These are phyloP conservation scores for Acanthochlamys bracteata DNA, from an alignment of 106 monocot genomes.

Conservation along the genomic window DNA sequence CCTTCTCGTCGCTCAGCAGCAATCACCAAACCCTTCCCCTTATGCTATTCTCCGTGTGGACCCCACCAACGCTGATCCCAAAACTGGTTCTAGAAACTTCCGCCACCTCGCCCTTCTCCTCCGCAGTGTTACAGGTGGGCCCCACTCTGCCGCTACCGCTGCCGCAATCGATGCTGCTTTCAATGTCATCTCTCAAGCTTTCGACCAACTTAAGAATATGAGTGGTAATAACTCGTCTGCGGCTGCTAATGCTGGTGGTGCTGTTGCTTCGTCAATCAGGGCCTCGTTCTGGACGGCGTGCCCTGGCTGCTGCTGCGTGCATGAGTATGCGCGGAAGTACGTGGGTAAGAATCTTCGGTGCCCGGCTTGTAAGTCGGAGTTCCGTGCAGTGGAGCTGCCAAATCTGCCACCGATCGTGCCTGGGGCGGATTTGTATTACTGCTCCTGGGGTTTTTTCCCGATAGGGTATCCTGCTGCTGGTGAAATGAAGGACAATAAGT, in stretches of 20 bases:
- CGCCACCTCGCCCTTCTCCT: conserved; percentile 53
- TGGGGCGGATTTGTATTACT: conserved; percentile 64
- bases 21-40: conserved; percentile 22
- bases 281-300: conserved; percentile 68
- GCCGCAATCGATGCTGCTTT: conserved; percentile 23
- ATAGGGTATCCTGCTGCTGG: conserved; percentile 43
- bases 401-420: conserved; percentile 55
- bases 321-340: conserved; percentile 43
- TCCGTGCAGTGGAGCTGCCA: conserved; percentile 33
- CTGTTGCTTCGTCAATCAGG: no score
- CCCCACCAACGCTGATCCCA: conserved; percentile 7
- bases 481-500: conserved; percentile 10
- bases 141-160: conserved; percentile 7
- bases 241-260: no score
- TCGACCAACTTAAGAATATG: neutral
- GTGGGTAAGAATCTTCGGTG: conserved; percentile 31
- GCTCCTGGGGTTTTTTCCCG: conserved; percentile 73
- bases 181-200: conserved; percentile 31
- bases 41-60: conserved; percentile 61
- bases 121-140: conserved; percentile 8
- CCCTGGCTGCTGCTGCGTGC: conserved; percentile 41
- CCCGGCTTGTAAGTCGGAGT: conserved; percentile 32
- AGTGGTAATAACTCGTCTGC: neutral
- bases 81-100: conserved; percentile 11
- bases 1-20: conserved; percentile 32